Conservation (phyloP, 345 rosid genomes). For the Pugionium cornutum region DNA sequence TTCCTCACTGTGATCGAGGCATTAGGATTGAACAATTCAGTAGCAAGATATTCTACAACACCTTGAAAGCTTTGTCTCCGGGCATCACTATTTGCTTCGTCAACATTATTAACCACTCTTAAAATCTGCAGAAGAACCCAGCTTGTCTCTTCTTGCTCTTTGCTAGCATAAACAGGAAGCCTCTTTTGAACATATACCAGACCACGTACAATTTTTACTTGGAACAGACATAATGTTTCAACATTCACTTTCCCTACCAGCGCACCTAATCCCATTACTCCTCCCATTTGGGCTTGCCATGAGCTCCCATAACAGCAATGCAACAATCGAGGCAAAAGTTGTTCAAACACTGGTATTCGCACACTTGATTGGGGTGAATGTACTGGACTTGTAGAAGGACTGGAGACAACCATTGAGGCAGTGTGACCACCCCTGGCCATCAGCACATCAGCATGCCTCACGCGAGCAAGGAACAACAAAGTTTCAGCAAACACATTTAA, state of each 20-base stretch:
- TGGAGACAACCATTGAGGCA: conserved; percentile 93
- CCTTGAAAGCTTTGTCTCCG: conserved; percentile 91
- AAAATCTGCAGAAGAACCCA: conserved; percentile 97
- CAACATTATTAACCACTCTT: conserved; percentile 93
- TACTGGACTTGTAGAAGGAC: conserved; percentile 97
- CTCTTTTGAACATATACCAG: conserved; percentile 88
- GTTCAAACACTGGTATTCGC: conserved; percentile 91
- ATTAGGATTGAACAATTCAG: conserved; percentile 87
- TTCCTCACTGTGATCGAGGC: conserved; percentile 81
- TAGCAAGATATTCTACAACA: conserved; percentile 85
- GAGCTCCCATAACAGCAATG: conserved; percentile 95
- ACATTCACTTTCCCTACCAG: conserved; percentile 95
- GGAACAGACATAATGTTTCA: conserved; percentile 79
- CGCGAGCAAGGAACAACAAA: conserved; percentile 82
- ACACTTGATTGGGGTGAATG: conserved; percentile 90
- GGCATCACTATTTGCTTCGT: conserved; percentile 87
- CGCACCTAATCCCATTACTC: conserved; percentile 95
- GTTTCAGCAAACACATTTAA: conserved; percentile 86
- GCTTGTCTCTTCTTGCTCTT: conserved; percentile 96
- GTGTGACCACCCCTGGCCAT: conserved; percentile 82
- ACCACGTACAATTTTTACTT: conserved; percentile 80
- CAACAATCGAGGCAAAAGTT: conserved; percentile 90
- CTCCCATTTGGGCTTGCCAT: conserved; percentile 99
- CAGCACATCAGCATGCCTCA: conserved; percentile 74
- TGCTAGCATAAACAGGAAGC: conserved; percentile 86